These are phyloP conservation scores for Penicillium mononematosum DNA, from an alignment of 495 filamentous ascomycete genomes.

Conservation along the genomic window DNA sequence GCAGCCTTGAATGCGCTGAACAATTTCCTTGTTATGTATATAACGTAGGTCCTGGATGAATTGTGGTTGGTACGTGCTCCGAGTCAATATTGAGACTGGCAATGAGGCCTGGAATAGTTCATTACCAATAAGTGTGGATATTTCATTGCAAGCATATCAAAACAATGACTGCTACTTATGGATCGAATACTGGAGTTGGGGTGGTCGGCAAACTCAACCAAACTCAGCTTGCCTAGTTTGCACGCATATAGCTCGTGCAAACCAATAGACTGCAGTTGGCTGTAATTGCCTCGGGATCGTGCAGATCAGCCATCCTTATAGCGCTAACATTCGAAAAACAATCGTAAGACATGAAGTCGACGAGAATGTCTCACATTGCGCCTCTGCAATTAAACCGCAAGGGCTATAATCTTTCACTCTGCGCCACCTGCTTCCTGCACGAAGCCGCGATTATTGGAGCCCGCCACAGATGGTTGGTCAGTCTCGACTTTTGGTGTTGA, in stretches of 20 bases:
- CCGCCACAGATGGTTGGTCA: not conserved
- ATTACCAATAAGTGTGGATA: not conserved
- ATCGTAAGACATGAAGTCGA: not conserved
- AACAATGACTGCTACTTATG: not conserved
- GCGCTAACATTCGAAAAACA: not conserved
- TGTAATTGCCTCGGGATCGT: not conserved
- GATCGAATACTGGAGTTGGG: not conserved
- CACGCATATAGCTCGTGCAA: not conserved
- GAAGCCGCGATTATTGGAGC: not conserved
- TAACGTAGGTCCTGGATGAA: not conserved
- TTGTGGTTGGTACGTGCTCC: not conserved
- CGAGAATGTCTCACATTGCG: not conserved
- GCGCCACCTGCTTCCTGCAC: not conserved
- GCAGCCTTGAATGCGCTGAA: not conserved
- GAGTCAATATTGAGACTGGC: not conserved
- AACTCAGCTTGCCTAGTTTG: not conserved
- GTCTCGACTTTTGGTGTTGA: not conserved
- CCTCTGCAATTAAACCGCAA: not conserved
- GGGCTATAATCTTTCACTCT: not conserved
- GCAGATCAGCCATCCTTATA: constrained; percentile 8
- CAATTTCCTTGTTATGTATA: not conserved
- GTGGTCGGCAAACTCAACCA: not conserved
- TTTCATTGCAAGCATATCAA: not conserved
- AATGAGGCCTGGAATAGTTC: not conserved
- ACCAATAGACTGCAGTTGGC: not conserved